phyloP scores from a whole-genome alignment of 768 basidiomycete genomes.

The Dictyophora rubrovolvata region DNA sequence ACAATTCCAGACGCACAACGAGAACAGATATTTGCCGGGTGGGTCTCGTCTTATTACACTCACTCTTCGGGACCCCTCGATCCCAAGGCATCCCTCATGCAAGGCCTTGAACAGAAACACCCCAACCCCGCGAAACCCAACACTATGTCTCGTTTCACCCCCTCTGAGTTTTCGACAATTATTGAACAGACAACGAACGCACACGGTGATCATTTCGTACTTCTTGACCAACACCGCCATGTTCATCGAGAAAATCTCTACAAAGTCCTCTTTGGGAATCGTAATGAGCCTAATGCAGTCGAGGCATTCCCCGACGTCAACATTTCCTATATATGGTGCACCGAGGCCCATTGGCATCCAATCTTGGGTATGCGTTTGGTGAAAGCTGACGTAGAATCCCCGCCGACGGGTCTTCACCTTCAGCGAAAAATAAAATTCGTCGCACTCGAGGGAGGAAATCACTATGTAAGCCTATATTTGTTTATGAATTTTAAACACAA shows the following conservation, averaged over 20 bases:
- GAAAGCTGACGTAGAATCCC: neutral
- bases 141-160: neutral
- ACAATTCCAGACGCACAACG: neutral
- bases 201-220: neutral
- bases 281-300: neutral
- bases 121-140: neutral
- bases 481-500: neutral
- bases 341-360: neutral
- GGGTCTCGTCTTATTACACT: conserved; percentile 3
- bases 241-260: neutral
- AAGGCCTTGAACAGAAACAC: neutral
- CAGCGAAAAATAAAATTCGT: neutral
- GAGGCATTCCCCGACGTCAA: neutral
- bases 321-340: conserved; percentile 6
- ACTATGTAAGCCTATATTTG: neutral
- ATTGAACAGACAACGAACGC: neutral
- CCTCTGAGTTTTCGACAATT: neutral
- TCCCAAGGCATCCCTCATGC: neutral
- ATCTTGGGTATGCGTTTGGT: neutral
- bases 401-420: neutral
- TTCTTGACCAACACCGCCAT: neutral
- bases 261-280: neutral
- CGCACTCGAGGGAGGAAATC: conserved; percentile 4
- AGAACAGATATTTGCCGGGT: neutral
- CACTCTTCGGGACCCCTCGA: neutral